Percentiles rank a stretch among this genome's conserved stretches.
These are phyloP conservation scores for Cystobasidium onofrii DNA, from an alignment of 768 basidiomycete species.

Conservation along the genomic window DNA sequence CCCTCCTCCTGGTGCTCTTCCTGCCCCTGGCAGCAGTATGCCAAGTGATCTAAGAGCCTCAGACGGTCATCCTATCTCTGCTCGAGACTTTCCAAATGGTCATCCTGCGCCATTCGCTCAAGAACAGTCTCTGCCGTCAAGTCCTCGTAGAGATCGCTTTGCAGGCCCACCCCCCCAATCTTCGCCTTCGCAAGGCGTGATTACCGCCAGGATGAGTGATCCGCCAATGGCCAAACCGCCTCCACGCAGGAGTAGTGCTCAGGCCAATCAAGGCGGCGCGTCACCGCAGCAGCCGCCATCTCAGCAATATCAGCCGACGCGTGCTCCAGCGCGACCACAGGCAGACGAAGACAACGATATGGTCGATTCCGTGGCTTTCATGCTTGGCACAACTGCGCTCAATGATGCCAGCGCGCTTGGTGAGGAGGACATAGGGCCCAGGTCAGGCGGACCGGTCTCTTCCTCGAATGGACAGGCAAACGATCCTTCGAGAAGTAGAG, in stretches of 20 bases:
- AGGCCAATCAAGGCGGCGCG: not conserved
- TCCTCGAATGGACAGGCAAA: not conserved
- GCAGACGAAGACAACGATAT: conserved; percentile 1
- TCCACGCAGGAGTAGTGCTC: not conserved
- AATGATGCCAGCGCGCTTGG: not conserved
- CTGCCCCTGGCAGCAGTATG: not conserved
- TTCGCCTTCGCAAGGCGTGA: not conserved
- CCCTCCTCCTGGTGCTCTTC: conserved; percentile 21
- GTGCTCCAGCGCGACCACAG: not conserved
- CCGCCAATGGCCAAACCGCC: not conserved
- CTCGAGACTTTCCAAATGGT: not conserved
- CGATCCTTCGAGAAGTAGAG: not conserved
- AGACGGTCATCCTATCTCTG: not conserved
- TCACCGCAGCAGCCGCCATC: not conserved
- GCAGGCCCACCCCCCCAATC: not conserved
- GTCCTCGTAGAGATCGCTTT: not conserved
- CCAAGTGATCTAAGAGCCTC: not conserved
- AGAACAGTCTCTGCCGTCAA: not conserved
- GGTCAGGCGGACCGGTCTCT: not conserved
- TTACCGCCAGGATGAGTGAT: not conserved
- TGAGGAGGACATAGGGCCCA: not conserved
- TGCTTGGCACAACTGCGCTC: conserved; percentile 28
- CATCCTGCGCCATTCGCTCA: conserved; percentile 3
- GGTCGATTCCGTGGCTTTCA: conserved; percentile 29
- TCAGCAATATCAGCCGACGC: not conserved